phyloP scores from a whole-genome alignment of 805 yeast species.

The Spathaspora boniae region DNA sequence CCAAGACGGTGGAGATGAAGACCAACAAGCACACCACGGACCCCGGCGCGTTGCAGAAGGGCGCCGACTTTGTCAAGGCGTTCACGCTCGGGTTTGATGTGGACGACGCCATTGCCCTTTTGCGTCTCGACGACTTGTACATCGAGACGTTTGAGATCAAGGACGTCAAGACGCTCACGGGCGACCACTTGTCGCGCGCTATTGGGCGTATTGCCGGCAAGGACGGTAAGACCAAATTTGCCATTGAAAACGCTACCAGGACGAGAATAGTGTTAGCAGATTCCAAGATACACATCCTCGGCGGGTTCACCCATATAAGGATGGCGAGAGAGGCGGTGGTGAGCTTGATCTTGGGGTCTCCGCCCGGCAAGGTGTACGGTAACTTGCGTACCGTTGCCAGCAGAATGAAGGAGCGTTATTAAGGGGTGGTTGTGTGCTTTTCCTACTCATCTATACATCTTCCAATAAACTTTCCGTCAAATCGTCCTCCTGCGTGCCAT shows the following conservation, averaged over 20 bases:
- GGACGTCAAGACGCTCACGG: conserved; percentile 92
- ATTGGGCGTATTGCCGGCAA: conserved; percentile 99
- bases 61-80: conserved; percentile 95
- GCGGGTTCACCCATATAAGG: conserved; percentile 94
- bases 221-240: conserved; percentile 98
- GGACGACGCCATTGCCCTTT: conserved; percentile 92
- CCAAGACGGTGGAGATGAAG: conserved; percentile 83
- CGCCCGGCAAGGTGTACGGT: conserved; percentile 98
- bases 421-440: conserved; percentile 8
- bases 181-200: conserved; percentile 97
- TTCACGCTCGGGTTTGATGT: conserved; percentile 95
- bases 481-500: conserved; percentile 48
- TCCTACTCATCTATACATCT: conserved; percentile 11
- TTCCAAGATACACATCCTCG: conserved; percentile 91
- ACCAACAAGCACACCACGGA: conserved; percentile 83
- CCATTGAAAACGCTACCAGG: conserved; percentile 97
- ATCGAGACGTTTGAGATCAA: conserved; percentile 96
- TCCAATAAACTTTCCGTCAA: conserved; percentile 36
- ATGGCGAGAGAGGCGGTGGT: conserved; percentile 99
- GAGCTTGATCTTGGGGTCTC: conserved; percentile 90
- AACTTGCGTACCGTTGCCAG: conserved; percentile 95
- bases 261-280: conserved; percentile 98
- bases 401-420: conserved; percentile 94
- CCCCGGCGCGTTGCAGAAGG: conserved; percentile 93
- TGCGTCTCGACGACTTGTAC: conserved; percentile 92